phyloP scores from a whole-genome alignment of 495 filamentous ascomycete genomes.

The Penicillium robsamsonii region DNA sequence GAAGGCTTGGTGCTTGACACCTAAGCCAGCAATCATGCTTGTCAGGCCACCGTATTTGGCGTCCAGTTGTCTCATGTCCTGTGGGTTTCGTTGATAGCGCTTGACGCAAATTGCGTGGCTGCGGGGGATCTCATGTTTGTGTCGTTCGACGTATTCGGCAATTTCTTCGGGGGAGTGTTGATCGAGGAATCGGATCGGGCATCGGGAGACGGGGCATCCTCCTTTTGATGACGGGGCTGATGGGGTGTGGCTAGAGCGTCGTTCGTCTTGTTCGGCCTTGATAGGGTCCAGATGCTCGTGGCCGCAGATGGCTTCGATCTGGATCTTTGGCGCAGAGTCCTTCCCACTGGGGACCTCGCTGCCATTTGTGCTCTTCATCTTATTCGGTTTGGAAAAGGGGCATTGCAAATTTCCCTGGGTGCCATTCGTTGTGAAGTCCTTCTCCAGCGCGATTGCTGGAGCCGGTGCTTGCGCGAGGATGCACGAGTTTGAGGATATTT shows the following conservation, averaged over 20 bases:
- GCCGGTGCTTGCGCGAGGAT: constrained; percentile 40
- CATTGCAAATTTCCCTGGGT: constrained; percentile 44
- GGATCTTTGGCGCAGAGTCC: constrained; percentile 28
- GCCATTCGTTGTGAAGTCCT: constrained; percentile 48
- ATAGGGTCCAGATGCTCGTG: constrained; percentile 46
- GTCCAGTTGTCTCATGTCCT: constrained; percentile 79
- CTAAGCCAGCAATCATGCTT: constrained; percentile 85
- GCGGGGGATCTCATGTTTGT: constrained; percentile 88
- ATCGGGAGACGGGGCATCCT: constrained; percentile 80
- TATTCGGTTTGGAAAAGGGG: constrained; percentile 44
- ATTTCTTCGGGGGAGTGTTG: constrained; percentile 90
- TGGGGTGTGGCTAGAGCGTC: constrained; percentile 35
- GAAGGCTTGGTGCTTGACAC: constrained; percentile 77
- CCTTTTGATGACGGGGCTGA: constrained; percentile 52
- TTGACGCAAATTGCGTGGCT: constrained; percentile 89
- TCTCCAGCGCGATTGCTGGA: constrained; percentile 34
- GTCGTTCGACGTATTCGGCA: constrained; percentile 81
- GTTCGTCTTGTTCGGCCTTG: constrained; percentile 43
- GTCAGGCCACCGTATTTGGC: constrained; percentile 87
- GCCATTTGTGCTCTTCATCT: constrained; percentile 20
- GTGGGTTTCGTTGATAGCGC: constrained; percentile 78
- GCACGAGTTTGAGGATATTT: constrained; percentile 36
- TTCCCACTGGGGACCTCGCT: constrained; percentile 28
- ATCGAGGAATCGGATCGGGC: constrained; percentile 85
- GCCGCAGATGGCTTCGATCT: constrained; percentile 34